Base-by-base conservation (phyloP, 2,329 filamentous ascomycete genomes). In the Drechslera avenae region DNA sequence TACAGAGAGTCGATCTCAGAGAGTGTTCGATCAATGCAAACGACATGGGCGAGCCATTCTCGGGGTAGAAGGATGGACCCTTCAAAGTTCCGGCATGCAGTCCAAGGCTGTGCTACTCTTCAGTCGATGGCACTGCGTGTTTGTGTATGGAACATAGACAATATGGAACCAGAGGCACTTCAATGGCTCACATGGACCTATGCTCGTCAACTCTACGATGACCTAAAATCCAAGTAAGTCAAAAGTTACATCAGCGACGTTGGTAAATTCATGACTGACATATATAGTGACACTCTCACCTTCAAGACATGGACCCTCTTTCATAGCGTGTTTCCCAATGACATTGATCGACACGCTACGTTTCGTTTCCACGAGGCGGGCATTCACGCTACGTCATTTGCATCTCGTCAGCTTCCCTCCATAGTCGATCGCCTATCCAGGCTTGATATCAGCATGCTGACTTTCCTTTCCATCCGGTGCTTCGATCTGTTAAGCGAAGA, bases 101-200 rank as follows among this genome's bases (percentile, higher is more conserved):
- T 48, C 7, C 49, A 19, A 16, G 52, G 60, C 12, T 52, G 52
- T n/a, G 49, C 57, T 18, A 59, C 52, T 5, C 46, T 67, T 4
- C 47, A 58, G 28, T 49, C 53, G 6, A 63, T 58, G 50, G 57
- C 54, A 8, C 33, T 64, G 26, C 61, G 63, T 19, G 46, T 43
- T 13, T 66, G 61, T 17, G 33, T 53, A 6, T 64, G 51, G 54
- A 53, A 64, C 31, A 37, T 56, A 7, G 50, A 64, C 13, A 17
- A 46, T 1, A 58, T 67, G 44, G 36, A 46, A 18, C 48, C 57
- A 3, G 57, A 53, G 13, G 49, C 55, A 17, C 33, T 67, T 13
- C 50, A 57, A 43, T 62, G 51, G 48, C 59, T 59, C 4, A 55
- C 54, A 5, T 66, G 60, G 64, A 45, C 57, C 5, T 62, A 56